These are phyloP conservation scores for Aspergillus sparsus DNA, from an alignment of 495 filamentous ascomycete species.

Conservation along the genomic window DNA sequence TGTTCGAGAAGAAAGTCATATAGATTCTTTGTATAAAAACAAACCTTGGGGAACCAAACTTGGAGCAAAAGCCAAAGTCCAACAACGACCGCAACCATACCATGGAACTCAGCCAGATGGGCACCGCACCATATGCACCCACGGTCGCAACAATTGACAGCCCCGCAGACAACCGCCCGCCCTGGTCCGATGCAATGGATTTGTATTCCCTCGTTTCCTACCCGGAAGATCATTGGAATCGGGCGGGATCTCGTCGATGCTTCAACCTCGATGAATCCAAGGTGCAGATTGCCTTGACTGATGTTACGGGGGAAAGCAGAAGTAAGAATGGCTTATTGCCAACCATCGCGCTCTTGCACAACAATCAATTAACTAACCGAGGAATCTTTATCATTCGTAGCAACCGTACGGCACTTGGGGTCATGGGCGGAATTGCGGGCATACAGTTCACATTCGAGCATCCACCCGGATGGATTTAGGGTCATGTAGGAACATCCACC, in stretches of 20 bases:
- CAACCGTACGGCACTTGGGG: not conserved
- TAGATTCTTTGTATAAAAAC: no score
- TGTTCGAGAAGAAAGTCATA: no score
- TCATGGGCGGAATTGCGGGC: conserved; percentile 6
- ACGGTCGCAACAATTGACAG: not conserved
- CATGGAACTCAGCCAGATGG: conserved; percentile 15
- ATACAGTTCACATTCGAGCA: not conserved
- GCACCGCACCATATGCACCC: not conserved
- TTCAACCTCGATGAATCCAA: conserved; percentile 14
- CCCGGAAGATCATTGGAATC: conserved; percentile 13
- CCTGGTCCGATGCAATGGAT: conserved; percentile 2
- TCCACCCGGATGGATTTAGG: conserved; percentile 19
- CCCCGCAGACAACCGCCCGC: not conserved
- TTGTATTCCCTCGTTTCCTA: conserved; percentile 20
- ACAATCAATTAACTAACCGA: not conserved
- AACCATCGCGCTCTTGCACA: not conserved
- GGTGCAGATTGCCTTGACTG: conserved; percentile 16
- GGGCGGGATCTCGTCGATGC: conserved; percentile 14
- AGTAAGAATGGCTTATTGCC: conserved; percentile 2
- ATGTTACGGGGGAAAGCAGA: conserved; percentile 5
- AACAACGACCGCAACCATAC: not conserved
- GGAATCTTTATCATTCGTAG: not conserved
- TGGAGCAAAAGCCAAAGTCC: no score
- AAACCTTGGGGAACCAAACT: no score
- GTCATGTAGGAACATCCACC: conserved; percentile 30